These are phyloP conservation scores for Fusarium decemcellulare DNA, from an alignment of 2,329 filamentous ascomycete species.

Conservation along the genomic window DNA sequence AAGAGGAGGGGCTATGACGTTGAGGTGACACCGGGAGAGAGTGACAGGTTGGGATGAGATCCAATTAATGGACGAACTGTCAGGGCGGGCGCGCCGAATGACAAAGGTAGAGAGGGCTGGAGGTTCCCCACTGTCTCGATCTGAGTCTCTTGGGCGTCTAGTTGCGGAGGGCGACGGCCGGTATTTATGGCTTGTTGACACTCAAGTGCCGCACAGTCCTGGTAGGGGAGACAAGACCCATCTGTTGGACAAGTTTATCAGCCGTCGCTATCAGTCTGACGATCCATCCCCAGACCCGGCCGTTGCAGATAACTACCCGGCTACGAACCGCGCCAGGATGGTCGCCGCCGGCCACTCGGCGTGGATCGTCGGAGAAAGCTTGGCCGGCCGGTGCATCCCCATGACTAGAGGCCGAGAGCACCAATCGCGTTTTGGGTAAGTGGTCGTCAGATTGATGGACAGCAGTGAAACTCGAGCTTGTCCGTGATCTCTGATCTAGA, in stretches of 20 bases:
- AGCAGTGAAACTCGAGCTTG: not conserved
- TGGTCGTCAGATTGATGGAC: slow-evolving; percentile 14
- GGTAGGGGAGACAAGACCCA: slow-evolving; percentile 9
- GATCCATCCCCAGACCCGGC: slow-evolving; percentile 39
- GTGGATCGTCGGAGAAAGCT: slow-evolving; percentile 27
- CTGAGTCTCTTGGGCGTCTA: slow-evolving; percentile 7
- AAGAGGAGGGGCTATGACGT: slow-evolving; percentile 38
- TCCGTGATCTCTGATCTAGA: not conserved
- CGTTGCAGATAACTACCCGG: slow-evolving; percentile 43
- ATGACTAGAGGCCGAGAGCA: slow-evolving; percentile 5
- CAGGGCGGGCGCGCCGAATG: slow-evolving; percentile 22
- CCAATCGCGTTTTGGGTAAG: slow-evolving; percentile 34
- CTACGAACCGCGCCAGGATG: slow-evolving; percentile 28
- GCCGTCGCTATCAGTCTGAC: slow-evolving; percentile 37
- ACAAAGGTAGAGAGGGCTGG: slow-evolving; percentile 18
- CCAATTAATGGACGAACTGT: slow-evolving; percentile 18
- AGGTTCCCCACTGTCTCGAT: slow-evolving; percentile 35
- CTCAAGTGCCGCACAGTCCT: slow-evolving; percentile 11
- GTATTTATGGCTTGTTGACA: slow-evolving; percentile 38
- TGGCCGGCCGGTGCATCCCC: slow-evolving; percentile 17
- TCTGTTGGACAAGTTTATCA: slow-evolving; percentile 27
- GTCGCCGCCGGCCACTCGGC: slow-evolving; percentile 40
- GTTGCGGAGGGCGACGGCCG: slow-evolving; percentile 32
- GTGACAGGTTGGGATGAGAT: slow-evolving; percentile 25
- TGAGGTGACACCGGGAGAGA: slow-evolving; percentile 28